Conservation (phyloP, 2,329 filamentous ascomycete species). For the Cyphellophora europaea region DNA sequence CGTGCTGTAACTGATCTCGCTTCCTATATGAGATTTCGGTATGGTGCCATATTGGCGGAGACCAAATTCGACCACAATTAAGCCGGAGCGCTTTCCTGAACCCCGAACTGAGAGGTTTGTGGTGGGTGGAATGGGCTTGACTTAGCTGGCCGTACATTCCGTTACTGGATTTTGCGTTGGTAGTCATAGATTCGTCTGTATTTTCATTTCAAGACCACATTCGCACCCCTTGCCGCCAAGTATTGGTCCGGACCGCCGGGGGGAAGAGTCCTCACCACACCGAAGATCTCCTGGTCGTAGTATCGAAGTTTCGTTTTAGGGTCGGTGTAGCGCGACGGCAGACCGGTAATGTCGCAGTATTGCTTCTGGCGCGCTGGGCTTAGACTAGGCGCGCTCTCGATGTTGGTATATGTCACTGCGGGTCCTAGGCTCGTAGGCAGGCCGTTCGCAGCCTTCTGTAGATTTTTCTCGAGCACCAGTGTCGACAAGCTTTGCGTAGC, state of each 20-base stretch:
- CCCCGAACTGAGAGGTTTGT: constrained; percentile 65
- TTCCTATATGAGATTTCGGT: constrained; percentile 65
- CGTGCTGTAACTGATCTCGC: constrained; percentile 50
- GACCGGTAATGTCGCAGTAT: constrained; percentile 92
- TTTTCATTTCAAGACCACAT: constrained; percentile 78
- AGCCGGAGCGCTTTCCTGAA: constrained; percentile 95
- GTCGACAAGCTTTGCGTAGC: constrained; percentile 79
- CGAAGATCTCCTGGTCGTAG: constrained; percentile 87
- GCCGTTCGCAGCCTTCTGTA: constrained; percentile 20
- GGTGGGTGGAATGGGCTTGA: constrained; percentile 92
- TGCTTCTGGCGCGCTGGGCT: constrained; percentile 67
- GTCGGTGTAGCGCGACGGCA: constrained; percentile 85
- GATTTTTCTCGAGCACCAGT: constrained; percentile 77
- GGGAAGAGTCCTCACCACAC: constrained; percentile 66
- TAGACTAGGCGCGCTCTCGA: constrained; percentile 85
- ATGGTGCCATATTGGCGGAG: constrained; percentile 71
- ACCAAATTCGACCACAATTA: constrained; percentile 82
- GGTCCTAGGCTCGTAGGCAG: constrained; percentile 45
- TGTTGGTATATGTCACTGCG: constrained; percentile 85
- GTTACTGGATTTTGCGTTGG: neutral
- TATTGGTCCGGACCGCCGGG: constrained; percentile 81
- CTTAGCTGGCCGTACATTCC: constrained; percentile 76
- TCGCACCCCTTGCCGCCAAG: constrained; percentile 79
- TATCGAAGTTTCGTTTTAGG: constrained; percentile 92
- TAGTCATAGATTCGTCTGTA: neutral